Percentiles rank a stretch among this genome's conserved stretches.
Conservation (phyloP, 148 eudicot genomes). For the Salicornia ramosissima region DNA sequence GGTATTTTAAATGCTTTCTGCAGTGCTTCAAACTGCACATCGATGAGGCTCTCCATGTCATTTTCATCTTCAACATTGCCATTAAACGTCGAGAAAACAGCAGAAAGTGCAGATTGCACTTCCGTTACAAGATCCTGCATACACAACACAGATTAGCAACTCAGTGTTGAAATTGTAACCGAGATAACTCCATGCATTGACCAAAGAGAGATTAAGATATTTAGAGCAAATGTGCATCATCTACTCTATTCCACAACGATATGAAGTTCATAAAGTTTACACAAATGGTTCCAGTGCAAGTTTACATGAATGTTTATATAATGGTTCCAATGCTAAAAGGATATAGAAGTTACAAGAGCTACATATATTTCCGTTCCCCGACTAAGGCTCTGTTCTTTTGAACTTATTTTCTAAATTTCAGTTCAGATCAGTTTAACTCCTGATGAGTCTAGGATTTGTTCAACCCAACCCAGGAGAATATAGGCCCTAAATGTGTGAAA, state of each 20-base stretch:
- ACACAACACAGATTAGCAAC: background rate
- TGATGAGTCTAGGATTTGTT: too few relatives aligned
- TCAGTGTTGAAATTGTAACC: background rate
- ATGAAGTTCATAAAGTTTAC: background rate
- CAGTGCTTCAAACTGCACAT: conserved; percentile 70
- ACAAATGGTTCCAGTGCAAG: too few relatives aligned
- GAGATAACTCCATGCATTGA: background rate
- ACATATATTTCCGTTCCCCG: too few relatives aligned
- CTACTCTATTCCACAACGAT: background rate
- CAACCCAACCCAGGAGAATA: too few relatives aligned
- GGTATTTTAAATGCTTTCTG: conserved; percentile 85
- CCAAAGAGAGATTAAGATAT: background rate
- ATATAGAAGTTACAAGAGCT: too few relatives aligned
- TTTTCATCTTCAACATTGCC: conserved; percentile 65
- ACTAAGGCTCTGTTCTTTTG: too few relatives aligned
- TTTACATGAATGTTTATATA: too few relatives aligned
- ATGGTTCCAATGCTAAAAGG: too few relatives aligned
- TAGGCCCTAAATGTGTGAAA: too few relatives aligned
- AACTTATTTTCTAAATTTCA: too few relatives aligned
- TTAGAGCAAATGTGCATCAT: background rate
- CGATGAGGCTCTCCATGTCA: conserved; percentile 69
- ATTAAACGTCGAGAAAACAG: conserved; percentile 48
- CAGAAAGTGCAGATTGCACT: conserved; percentile 55
- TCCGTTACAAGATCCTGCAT: conserved; percentile 63
- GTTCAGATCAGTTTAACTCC: too few relatives aligned